Evolutionary conservation across 495 filamentous ascomycete genomes (phyloP), one percentile per base, ranked within the genome.

Genomic region (Penicillium pulvis): DNA sequence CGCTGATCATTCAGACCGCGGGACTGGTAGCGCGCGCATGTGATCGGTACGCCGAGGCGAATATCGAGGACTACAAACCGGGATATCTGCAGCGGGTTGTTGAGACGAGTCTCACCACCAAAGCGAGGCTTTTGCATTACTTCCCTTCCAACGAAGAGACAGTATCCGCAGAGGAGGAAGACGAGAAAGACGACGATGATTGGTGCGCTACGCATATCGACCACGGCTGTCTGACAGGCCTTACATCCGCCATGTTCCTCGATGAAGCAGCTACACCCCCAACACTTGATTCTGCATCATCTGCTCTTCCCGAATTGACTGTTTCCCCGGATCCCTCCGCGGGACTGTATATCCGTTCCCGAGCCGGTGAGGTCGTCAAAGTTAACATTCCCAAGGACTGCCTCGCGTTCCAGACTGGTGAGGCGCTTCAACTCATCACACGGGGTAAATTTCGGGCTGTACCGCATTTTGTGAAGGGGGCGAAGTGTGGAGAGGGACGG

Each of bases 171-270:
- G 33, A 61, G 6, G 51, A 51, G 51, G 26, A 60, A 47, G 35
- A 64, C 55, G 50, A 62, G 46, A 28, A 69, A 6, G 83, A 84
- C 36, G 86, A 89, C 55, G 93, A 97, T 70, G 90, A 93, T 70
- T 99, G 94, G 94, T 99, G 94, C 72, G 90, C 92, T 4, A 96
- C 92, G 3, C 95, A 98, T 70, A 76, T 93, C 49, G 93, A 97
- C 70, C 91, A 96, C 61, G 92, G 93, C 50, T 97, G 94, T 70
- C 79, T 98, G 24, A 97, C 92, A 0, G 94, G 94, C 17, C 80
- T 99, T 31, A 99, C 95, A 1, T 92, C 89, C 6, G 92, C 93
- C 42, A 94, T 98, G 90, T 99, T 96, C 70, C 80, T 97, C 61
- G 91, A 98, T 69, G 93, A 98, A 74, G 73, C 79, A 12, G 66